A percentile compares a stretch with the other conserved stretches of the same genome.
Evolutionary conservation across 2,329 filamentous ascomycete species (phyloP).

Genomic region (Xylaria hypoxylon): DNA sequence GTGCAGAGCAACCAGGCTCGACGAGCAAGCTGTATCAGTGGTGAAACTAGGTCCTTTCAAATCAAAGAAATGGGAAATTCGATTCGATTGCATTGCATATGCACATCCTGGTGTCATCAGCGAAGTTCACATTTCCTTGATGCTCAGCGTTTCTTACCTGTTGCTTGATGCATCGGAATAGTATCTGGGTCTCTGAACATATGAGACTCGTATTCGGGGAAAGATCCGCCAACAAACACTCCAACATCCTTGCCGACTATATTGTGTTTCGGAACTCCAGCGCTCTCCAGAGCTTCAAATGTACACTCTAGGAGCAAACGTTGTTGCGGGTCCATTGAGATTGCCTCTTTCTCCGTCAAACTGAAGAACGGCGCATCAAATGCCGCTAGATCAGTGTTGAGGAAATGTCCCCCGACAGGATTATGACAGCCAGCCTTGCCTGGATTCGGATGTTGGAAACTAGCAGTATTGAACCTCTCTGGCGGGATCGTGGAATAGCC

Average conservation of each 20-base stretch:
- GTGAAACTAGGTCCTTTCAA: conserved; percentile 65
- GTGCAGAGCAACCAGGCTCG: conserved; percentile 62
- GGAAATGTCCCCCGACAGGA: conserved; percentile 53
- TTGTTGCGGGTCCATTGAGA: conserved; percentile 67
- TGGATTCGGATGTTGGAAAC: conserved; percentile 52
- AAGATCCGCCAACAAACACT: conserved; percentile 62
- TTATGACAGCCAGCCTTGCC: conserved; percentile 53
- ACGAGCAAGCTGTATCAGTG: conserved; percentile 65
- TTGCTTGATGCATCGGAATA: conserved; percentile 64
- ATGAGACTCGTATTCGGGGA: conserved; percentile 62
- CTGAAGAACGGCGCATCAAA: conserved; percentile 67
- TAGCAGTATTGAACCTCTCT: conserved; percentile 59
- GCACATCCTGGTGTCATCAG: conserved; percentile 55
- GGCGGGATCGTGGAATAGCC: conserved; percentile 54
- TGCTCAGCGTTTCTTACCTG: conserved; percentile 52
- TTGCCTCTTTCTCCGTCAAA: conserved; percentile 61
- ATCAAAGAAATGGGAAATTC: conserved; percentile 67
- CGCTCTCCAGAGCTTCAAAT: conserved; percentile 66
- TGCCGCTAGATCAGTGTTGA: conserved; percentile 59
- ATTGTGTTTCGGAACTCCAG: conserved; percentile 60
- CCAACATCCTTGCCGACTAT: conserved; percentile 62
- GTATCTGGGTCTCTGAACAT: conserved; percentile 59
- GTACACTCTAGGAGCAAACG: conserved; percentile 64
- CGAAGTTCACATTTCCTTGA: conserved; percentile 3
- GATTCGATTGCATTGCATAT: conserved; percentile 65